Conservation (phyloP, 306 rosid species). For the Ochetophila trinervis region DNA sequence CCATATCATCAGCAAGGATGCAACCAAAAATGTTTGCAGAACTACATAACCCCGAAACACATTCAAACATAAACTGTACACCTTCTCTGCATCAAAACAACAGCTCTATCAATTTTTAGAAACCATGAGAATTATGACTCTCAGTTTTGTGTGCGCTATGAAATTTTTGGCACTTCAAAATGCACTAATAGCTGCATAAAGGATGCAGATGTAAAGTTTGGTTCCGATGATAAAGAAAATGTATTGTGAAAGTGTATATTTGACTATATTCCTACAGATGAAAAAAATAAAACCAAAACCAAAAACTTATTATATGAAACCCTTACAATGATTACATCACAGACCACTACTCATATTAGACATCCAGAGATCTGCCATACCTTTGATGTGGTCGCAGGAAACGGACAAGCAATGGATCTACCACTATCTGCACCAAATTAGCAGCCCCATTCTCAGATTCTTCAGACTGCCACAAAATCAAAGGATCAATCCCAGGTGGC, state of each 20-base stretch:
- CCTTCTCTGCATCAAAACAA: conserved; percentile 76
- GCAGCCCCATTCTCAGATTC: conserved; percentile 34
- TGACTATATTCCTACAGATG: no score
- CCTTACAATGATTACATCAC: background rate
- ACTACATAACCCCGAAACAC: conserved; percentile 65
- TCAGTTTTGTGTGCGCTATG: background rate
- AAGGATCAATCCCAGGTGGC: conserved; percentile 76
- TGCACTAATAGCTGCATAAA: background rate
- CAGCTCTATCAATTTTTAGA: conserved; percentile 17
- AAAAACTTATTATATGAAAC: background rate
- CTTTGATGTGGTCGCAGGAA: conserved; percentile 93
- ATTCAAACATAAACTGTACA: conserved; percentile 95
- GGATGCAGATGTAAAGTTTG: background rate
- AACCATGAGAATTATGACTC: background rate
- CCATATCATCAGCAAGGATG: conserved; percentile 99
- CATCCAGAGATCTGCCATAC: conserved; percentile 21
- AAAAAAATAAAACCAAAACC: background rate
- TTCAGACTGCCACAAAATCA: conserved; percentile 77
- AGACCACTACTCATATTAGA: conserved; percentile 5
- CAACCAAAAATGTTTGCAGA: conserved; percentile 69
- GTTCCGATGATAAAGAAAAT: background rate
- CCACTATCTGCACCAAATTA: conserved; percentile 43
- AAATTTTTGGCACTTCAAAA: background rate
- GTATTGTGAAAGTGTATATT: background rate
- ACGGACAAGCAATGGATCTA: conserved; percentile 82